Conservation (phyloP, 768 basidiomycete genomes). For the Mycena epipterygia region DNA sequence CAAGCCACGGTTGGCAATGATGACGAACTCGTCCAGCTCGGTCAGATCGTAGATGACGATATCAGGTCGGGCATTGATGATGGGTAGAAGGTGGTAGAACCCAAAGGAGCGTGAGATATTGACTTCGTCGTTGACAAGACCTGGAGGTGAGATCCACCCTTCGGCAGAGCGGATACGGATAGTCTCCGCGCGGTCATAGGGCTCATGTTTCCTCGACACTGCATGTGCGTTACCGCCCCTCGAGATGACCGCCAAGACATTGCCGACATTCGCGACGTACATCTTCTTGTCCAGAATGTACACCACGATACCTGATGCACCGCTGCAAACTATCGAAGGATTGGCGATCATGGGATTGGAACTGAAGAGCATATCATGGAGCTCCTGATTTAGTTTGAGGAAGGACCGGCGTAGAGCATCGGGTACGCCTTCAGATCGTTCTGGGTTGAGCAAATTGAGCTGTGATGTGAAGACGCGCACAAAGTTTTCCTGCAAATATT, state of each 20-base stretch:
- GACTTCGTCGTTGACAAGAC: slow-evolving; percentile 91
- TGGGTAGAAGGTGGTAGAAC: slow-evolving; percentile 89
- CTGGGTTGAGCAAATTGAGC: slow-evolving; percentile 62
- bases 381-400: slow-evolving; percentile 85
- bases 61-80: slow-evolving; percentile 91
- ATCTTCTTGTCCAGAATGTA: slow-evolving; percentile 86
- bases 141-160: slow-evolving; percentile 94
- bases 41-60: slow-evolving; percentile 77
- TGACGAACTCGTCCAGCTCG: slow-evolving; percentile 94
- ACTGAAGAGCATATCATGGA: slow-evolving; percentile 76
- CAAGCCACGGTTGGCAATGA: slow-evolving; percentile 91
- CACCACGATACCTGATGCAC: slow-evolving; percentile 88
- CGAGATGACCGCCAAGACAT: slow-evolving; percentile 90
- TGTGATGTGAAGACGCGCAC: slow-evolving; percentile 71
- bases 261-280: slow-evolving; percentile 92
- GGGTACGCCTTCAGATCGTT: slow-evolving; percentile 66
- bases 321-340: slow-evolving; percentile 70
- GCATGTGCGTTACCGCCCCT: slow-evolving; percentile 80
- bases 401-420: slow-evolving; percentile 92
- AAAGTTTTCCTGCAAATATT: slow-evolving; percentile 89
- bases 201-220: slow-evolving; percentile 88
- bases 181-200: slow-evolving; percentile 89
- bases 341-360: slow-evolving; percentile 73
- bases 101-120: slow-evolving; percentile 96
- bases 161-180: slow-evolving; percentile 91